Base-by-base conservation (phyloP, 306 rosid species). In the Purshia tridentata region DNA sequence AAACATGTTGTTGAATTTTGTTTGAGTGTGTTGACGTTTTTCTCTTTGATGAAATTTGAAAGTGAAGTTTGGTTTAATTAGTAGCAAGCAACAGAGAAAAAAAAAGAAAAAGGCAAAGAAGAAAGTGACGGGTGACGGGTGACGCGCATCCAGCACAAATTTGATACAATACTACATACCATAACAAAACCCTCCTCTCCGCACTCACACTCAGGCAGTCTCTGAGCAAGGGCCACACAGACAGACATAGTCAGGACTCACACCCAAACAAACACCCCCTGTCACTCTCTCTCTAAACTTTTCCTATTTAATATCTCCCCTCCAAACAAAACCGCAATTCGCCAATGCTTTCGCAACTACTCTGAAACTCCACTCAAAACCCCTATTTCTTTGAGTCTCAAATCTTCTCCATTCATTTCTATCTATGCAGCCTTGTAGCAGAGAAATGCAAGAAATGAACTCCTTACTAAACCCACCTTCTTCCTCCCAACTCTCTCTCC, bases 361-460 rank as follows among this genome's bases (percentile, higher is more conserved):
- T 10, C 29, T 9, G 14, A 4, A 42, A 22, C 35, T 59, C 12
- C 48, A 29, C 48, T 16, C 50, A 18, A 52, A 37, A 11, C n/a
- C 35, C 4, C 16, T 51, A 8, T 15, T 59, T 13, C 8, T 61
- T 61, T 61, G 48, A 16, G 11, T 53, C 18, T 11, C 22, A 53
- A 53, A 56, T 56, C 35, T 15, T 53, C 22, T 18, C 29, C 23
- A n/a, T 19, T 53, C 18, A 53, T 61, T 12, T 37, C 5, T 29
- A 3, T 2, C 1, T 55, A 89, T 91, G 92, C 91, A 87, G 46
- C 92, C 91, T 47, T 62, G 87, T 47, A 87, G 82, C 82, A 80
- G 80, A 72, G 96, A 87, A 84, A 90, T 92, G 91, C 88, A 86
- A 67, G 81, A 76, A 13, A 77, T 84, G 16, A 92, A 86, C 81